phyloP scores from a whole-genome alignment of 345 rosid species.

The Toxicodendron radicans region DNA sequence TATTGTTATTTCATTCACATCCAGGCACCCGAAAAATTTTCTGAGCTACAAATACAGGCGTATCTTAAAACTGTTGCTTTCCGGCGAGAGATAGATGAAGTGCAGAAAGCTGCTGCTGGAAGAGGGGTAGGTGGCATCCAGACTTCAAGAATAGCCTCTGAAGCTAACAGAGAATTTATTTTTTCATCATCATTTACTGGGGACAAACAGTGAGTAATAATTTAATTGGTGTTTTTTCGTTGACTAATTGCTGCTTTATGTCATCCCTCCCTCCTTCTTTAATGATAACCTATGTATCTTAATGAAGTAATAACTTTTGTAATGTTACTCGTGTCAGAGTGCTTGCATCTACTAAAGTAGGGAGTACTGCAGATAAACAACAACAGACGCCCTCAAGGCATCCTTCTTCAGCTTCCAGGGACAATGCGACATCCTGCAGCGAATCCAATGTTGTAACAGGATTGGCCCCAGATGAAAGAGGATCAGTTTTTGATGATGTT shows the following conservation, averaged over 20 bases:
- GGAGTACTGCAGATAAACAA: slow-evolving; percentile 42
- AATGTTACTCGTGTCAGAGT: slow-evolving; percentile 41
- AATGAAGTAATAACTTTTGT: slow-evolving; percentile 12
- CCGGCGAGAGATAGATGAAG: slow-evolving; percentile 93
- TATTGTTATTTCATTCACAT: slow-evolving; percentile 24
- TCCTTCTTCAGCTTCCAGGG: slow-evolving; percentile 34
- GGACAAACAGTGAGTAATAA: slow-evolving; percentile 74
- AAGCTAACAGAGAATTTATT: slow-evolving; percentile 92
- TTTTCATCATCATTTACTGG: slow-evolving; percentile 89
- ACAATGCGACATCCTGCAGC: slow-evolving; percentile 26
- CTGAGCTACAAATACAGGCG: slow-evolving; percentile 91
- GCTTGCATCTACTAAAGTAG: slow-evolving; percentile 54
- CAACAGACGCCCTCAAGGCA: slow-evolving; percentile 27
- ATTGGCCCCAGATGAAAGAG: slow-evolving; percentile 37
- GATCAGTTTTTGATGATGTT: slow-evolving; percentile 48
- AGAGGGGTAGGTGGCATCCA: slow-evolving; percentile 80
- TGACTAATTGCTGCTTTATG: not conserved
- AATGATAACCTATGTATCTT: not conserved
- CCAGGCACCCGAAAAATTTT: slow-evolving; percentile 87
- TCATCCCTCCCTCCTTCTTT: not conserved
- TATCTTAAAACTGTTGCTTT: slow-evolving; percentile 94
- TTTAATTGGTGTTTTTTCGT: not conserved
- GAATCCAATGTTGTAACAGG: slow-evolving; percentile 44
- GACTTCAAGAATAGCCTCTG: slow-evolving; percentile 91
- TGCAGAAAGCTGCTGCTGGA: slow-evolving; percentile 89